Percentiles rank a stretch among this genome's conserved stretches.
Evolutionary conservation across 305 asterid genomes (phyloP).

Genomic region (Andrographis paniculata): DNA sequence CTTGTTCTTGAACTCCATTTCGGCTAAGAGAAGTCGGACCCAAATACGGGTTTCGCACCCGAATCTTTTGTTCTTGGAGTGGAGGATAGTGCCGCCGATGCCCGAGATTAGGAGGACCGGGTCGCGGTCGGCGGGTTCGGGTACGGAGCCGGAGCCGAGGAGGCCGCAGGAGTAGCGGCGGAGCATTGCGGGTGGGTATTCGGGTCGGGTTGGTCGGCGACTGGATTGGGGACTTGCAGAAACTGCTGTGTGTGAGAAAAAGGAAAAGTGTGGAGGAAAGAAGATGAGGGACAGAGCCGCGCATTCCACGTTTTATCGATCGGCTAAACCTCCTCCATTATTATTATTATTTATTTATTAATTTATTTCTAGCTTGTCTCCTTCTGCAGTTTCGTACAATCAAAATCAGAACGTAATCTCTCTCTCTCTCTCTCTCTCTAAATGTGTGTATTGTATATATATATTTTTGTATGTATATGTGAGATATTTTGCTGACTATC

Average conservation of each 20-base stretch:
- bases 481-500: no score
- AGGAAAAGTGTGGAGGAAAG: no score
- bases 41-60: constrained; percentile 71
- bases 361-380: no score
- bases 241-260: no score
- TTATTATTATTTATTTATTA: no score
- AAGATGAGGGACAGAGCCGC: no score
- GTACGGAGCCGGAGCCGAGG: constrained; percentile 26
- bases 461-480: neutral
- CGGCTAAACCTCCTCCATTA: neutral
- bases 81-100: constrained; percentile 63
- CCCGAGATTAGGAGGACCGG: constrained; percentile 74
- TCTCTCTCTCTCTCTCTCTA: neutral
- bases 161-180: constrained; percentile 24
- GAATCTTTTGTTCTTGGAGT: constrained; percentile 53
- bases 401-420: neutral
- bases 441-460: no score
- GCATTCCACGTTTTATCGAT: no score
- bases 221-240: neutral
- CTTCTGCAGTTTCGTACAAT: no score
- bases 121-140: constrained; percentile 51
- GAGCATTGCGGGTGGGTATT: constrained; percentile 24
- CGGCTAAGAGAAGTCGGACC: constrained; percentile 74
- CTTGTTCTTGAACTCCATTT: constrained; percentile 69
- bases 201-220: constrained; percentile 7